Evolutionary conservation across 306 rosid genomes (phyloP).

Genomic region (Cajanus cajan): DNA sequence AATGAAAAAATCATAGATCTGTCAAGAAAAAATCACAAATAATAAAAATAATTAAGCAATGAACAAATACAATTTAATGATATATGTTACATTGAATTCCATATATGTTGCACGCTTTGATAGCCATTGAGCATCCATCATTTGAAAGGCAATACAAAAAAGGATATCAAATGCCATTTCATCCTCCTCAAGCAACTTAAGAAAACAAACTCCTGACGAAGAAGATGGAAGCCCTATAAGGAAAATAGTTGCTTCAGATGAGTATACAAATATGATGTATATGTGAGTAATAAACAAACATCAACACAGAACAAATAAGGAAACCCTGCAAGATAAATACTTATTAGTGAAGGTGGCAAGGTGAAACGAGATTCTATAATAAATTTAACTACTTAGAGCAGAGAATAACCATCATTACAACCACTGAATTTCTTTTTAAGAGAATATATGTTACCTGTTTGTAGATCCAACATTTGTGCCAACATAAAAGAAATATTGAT

Average conservation of each 20-base stretch:
- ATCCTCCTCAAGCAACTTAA: conserved; percentile 66
- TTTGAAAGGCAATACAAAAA: conserved; percentile 74
- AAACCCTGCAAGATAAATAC: background rate
- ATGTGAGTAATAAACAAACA: background rate
- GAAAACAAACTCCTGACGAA: conserved; percentile 58
- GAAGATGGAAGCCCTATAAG: conserved; percentile 68
- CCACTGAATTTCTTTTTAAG: conserved; percentile 15
- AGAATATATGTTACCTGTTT: conserved; percentile 60
- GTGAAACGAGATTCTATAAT: background rate
- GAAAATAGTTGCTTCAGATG: conserved; percentile 13
- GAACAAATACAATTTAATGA: background rate
- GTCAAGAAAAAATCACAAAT: background rate
- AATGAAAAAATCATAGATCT: conserved; percentile 2
- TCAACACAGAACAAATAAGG: conserved; percentile 4
- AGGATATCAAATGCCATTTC: conserved; percentile 89
- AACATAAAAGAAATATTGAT: conserved; percentile 89
- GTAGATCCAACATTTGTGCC: conserved; percentile 84
- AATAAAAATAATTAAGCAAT: background rate
- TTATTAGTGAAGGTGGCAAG: background rate
- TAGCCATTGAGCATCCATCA: conserved; percentile 99
- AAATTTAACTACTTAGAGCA: conserved; percentile 1
- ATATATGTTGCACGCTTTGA: conserved; percentile 88
- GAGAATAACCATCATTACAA: background rate
- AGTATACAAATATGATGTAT: background rate
- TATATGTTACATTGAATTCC: conserved; percentile 76